phyloP scores from a whole-genome alignment of 768 basidiomycete species.

The Naganishia kalamii region DNA sequence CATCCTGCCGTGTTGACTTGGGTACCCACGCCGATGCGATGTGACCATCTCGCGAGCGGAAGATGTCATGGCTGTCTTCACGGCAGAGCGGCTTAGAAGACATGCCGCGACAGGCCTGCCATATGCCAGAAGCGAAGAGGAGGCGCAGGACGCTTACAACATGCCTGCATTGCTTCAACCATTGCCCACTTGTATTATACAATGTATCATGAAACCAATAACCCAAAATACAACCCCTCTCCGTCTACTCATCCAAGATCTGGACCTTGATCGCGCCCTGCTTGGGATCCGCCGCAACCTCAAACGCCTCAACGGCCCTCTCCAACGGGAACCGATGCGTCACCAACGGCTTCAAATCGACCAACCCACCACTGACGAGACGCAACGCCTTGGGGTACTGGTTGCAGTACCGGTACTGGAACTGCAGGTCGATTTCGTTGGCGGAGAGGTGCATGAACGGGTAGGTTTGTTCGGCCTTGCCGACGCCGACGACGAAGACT shows the following conservation, averaged over 20 bases:
- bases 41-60: too few relatives aligned
- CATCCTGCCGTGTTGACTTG: too few relatives aligned
- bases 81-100: too few relatives aligned
- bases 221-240: too few relatives aligned
- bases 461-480: slow-evolving; percentile 44
- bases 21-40: too few relatives aligned
- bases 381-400: slow-evolving; percentile 50
- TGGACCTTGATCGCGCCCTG: slow-evolving; percentile 48
- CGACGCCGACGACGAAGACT: slow-evolving; percentile 49
- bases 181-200: too few relatives aligned
- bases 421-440: slow-evolving; percentile 48
- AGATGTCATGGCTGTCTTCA: too few relatives aligned
- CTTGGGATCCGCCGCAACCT: slow-evolving; percentile 44
- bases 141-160: too few relatives aligned
- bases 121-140: too few relatives aligned
- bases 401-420: slow-evolving; percentile 49
- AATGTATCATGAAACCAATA: too few relatives aligned
- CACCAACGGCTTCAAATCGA: slow-evolving; percentile 49
- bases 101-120: too few relatives aligned
- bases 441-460: slow-evolving; percentile 47
- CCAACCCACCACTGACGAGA: slow-evolving; percentile 42
- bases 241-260: slow-evolving; percentile 28
- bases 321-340: slow-evolving; percentile 49
- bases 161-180: too few relatives aligned
- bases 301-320: slow-evolving; percentile 48